Evolutionary conservation across 495 filamentous ascomycete genomes (phyloP).

Genomic region (Lasiosphaeria ovina): DNA sequence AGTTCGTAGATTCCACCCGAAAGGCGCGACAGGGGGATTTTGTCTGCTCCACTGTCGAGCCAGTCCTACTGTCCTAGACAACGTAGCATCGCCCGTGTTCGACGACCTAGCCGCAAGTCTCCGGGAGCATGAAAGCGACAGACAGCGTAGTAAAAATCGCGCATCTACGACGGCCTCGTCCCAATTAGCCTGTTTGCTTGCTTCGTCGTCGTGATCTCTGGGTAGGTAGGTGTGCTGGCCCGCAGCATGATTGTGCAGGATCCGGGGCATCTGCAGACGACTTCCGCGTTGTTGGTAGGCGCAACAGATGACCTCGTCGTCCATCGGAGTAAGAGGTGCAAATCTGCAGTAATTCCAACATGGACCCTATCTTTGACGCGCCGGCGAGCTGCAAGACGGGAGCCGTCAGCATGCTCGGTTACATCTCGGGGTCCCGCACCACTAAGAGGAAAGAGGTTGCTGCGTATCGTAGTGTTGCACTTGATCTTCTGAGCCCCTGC

Average conservation of each 20-base stretch:
- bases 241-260: no score
- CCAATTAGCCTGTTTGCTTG: slow-evolving; percentile 23
- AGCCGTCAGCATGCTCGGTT: no score
- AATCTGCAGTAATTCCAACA: no score
- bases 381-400: neutral
- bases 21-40: slow-evolving; percentile 11
- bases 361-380: neutral
- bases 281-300: neutral
- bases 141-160: slow-evolving; percentile 23
- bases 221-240: neutral
- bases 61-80: slow-evolving; percentile 1
- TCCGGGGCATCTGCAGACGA: neutral
- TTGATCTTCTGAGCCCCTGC: slow-evolving; percentile 2
- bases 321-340: neutral
- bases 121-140: neutral
- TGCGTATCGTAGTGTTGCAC: neutral
- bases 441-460: neutral
- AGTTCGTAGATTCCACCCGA: slow-evolving; percentile 4
- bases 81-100: slow-evolving; percentile 11
- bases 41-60: slow-evolving; percentile 3
- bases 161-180: slow-evolving; percentile 18
- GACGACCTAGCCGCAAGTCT: slow-evolving; percentile 5
- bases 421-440: neutral
- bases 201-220: neutral
- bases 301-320: neutral